Conservation (phyloP, 192 early-diverging fungal species). For the Neocallimastix lanati region DNA sequence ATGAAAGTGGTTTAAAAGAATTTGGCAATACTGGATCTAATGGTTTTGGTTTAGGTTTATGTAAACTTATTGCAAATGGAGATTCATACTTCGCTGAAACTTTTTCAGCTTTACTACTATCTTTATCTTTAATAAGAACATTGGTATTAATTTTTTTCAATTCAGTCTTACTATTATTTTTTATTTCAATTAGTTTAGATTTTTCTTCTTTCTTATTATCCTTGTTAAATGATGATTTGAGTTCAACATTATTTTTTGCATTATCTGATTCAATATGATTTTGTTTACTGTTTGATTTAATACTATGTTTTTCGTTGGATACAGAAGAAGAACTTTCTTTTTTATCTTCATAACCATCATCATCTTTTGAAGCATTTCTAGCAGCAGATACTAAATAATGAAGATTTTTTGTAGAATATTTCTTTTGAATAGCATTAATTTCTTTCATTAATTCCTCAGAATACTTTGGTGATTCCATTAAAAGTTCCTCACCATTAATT, state of each 20-base stretch:
- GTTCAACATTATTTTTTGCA: too few species aligned
- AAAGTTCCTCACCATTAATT: neutral
- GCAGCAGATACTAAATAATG: neutral
- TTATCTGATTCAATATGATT: too few species aligned
- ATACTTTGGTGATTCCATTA: neutral
- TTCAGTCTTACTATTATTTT: neutral
- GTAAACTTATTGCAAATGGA: neutral
- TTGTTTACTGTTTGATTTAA: too few species aligned
- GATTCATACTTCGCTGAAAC: neutral
- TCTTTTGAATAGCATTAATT: neutral
- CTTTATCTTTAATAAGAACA: neutral
- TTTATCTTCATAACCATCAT: neutral
- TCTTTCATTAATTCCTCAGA: neutral
- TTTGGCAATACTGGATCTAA: neutral
- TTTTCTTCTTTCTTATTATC: neutral
- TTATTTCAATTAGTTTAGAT: neutral
- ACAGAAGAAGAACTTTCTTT: neutral
- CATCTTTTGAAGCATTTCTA: neutral
- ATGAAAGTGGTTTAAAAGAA: neutral
- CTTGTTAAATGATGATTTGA: neutral
- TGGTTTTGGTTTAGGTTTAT: neutral
- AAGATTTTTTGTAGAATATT: neutral
- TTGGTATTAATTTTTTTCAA: neutral
- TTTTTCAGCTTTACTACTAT: neutral
- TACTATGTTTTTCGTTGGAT: neutral